Percentiles rank a stretch among this genome's conserved stretches.
Conservation (phyloP, 306 rosid species). For the Vigna radiata region DNA sequence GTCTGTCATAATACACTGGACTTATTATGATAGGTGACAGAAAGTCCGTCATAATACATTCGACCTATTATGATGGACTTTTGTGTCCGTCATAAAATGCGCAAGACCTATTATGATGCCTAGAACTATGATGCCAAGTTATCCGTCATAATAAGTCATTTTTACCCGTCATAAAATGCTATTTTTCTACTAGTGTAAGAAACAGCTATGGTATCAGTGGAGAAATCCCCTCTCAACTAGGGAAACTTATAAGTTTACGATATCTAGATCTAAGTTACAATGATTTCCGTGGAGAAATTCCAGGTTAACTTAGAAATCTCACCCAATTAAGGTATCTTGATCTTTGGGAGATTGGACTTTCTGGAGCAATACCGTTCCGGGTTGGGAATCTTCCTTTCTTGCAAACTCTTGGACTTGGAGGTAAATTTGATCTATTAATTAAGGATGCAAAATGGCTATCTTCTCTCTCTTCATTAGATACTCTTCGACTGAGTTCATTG, state of each 20-base stretch:
- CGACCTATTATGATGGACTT: too few relatives aligned
- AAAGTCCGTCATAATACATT: too few relatives aligned
- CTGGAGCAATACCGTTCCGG: background rate
- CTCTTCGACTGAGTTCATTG: background rate
- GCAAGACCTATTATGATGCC: too few relatives aligned
- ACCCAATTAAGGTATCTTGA: background rate
- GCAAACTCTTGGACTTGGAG: background rate
- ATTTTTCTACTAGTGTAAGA: too few relatives aligned
- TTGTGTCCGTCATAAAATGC: too few relatives aligned
- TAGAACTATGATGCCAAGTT: too few relatives aligned
- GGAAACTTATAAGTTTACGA: background rate
- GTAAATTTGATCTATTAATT: background rate
- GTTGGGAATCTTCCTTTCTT: background rate
- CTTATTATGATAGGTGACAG: too few relatives aligned
- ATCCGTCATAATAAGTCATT: too few relatives aligned
- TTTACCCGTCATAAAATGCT: too few relatives aligned
- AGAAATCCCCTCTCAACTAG: background rate
- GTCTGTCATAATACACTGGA: too few relatives aligned
- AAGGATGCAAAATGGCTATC: background rate
- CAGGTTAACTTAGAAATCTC: background rate
- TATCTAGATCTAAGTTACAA: background rate
- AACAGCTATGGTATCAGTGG: rapidly evolving
- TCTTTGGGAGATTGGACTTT: rapidly evolving
- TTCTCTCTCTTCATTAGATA: background rate
- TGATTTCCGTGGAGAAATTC: background rate